These are phyloP conservation scores for Marchantia polymorpha DNA, from an alignment of 225 moss, liverwort and hornwort species.

Conservation along the genomic window DNA sequence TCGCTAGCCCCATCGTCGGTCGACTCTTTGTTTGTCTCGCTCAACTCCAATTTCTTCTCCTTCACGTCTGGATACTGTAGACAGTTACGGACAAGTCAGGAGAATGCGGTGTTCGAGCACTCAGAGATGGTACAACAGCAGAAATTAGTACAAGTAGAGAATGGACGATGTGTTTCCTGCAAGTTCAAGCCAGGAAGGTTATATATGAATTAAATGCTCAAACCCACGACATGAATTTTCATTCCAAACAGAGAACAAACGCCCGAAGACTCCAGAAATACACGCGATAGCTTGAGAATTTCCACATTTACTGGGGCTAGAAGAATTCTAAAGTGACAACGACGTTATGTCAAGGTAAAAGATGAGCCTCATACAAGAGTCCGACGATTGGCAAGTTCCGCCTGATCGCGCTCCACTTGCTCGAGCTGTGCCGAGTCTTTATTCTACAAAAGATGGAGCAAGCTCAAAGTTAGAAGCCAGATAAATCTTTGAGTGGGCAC, in stretches of 20 bases:
- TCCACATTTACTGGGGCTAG: neutral
- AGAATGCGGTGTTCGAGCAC: too few species aligned
- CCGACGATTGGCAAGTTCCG: neutral
- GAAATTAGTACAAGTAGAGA: too few species aligned
- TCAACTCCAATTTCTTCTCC: conserved; percentile 22
- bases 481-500: neutral
- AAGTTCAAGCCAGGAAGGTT: too few species aligned
- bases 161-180: too few species aligned
- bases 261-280: too few species aligned
- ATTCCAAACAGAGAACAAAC: too few species aligned
- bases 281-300: neutral
- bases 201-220: too few species aligned
- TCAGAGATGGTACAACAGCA: too few species aligned
- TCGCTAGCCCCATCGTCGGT: conserved; percentile 34
- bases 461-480: neutral
- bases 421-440: conserved; percentile 8
- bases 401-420: conserved; percentile 10
- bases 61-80: conserved; percentile 27
- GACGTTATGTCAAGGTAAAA: neutral
- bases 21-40: conserved; percentile 13
- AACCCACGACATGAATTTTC: too few species aligned
- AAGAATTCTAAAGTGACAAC: neutral
- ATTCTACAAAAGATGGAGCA: conserved; percentile 1
- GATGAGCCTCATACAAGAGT: neutral
- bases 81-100: conserved; percentile 4